These are phyloP conservation scores for Phytophthora sp. DNA, from an alignment of 352 stramenopile genomes.

Conservation along the genomic window DNA sequence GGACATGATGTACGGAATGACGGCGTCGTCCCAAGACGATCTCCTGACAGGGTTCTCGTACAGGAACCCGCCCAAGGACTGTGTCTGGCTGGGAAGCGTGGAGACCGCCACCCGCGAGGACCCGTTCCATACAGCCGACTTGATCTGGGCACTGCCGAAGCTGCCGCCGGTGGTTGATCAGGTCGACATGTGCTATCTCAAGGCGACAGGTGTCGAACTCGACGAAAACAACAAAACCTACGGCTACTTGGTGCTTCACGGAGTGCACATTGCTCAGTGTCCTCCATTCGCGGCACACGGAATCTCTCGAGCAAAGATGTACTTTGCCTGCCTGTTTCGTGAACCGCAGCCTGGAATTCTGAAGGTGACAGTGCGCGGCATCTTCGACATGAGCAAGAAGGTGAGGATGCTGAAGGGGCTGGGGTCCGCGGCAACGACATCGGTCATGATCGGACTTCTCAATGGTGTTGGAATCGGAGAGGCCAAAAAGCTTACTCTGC, in stretches of 20 bases:
- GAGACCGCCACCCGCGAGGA: constrained; percentile 37
- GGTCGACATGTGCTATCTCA: constrained; percentile 49
- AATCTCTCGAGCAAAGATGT: constrained; percentile 42
- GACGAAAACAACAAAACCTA: constrained; percentile 37
- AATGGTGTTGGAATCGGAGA: constrained; percentile 46
- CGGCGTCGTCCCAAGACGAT: constrained; percentile 36
- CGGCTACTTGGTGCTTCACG: constrained; percentile 56
- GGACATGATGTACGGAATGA: constrained; percentile 51
- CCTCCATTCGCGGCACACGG: constrained; percentile 38
- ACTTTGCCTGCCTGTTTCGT: constrained; percentile 45
- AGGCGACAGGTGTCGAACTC: constrained; percentile 42
- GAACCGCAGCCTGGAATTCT: constrained; percentile 31
- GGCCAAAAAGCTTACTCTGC: constrained; percentile 57
- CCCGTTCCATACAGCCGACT: constrained; percentile 46
- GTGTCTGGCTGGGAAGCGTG: constrained; percentile 42
- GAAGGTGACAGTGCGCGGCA: constrained; percentile 46
- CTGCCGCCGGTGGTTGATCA: constrained; percentile 28
- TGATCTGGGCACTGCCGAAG: constrained; percentile 53
- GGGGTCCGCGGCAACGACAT: constrained; percentile 30
- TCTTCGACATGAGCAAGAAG: constrained; percentile 49
- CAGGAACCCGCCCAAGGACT: constrained; percentile 41
- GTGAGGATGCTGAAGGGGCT: constrained; percentile 26
- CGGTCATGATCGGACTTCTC: constrained; percentile 45
- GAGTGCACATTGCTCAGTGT: constrained; percentile 40
- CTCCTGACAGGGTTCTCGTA: constrained; percentile 47